Evolutionary conservation across 306 rosid genomes (phyloP).

Genomic region (Casuarina equisetifolia): DNA sequence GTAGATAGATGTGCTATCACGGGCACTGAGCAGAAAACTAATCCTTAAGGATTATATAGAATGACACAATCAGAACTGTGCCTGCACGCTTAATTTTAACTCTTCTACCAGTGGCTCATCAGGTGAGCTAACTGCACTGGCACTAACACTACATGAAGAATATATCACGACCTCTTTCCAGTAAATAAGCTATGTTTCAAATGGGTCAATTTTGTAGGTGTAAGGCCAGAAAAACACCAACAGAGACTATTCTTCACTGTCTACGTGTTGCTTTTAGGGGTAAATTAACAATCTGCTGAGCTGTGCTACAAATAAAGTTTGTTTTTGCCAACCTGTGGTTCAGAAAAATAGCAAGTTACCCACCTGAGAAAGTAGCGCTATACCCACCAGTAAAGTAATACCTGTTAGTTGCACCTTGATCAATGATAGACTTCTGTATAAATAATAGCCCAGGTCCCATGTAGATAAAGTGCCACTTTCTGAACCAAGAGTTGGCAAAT

Average conservation of each 20-base stretch:
- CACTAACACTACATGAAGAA: neutral
- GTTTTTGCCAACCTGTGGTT: neutral
- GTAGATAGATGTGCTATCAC: conserved; percentile 18
- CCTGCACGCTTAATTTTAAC: neutral
- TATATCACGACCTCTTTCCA: conserved; percentile 3
- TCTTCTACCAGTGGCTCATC: neutral
- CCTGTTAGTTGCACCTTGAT: neutral
- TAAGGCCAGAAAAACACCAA: conserved; percentile 21
- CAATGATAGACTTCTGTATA: too few relatives aligned
- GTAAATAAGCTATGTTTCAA: neutral
- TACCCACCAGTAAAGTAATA: neutral
- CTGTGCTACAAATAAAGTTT: neutral
- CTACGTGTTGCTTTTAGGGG: neutral
- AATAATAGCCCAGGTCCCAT: too few relatives aligned
- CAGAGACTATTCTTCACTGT: conserved; percentile 19
- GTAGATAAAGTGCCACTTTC: too few relatives aligned
- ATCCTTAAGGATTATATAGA: neutral
- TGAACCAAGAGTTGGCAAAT: too few relatives aligned
- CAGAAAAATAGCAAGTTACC: neutral
- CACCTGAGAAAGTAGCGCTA: neutral
- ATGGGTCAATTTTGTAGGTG: conserved; percentile 11
- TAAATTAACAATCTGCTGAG: too few relatives aligned
- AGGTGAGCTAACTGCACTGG: neutral
- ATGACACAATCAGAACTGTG: neutral
- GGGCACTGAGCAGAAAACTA: conserved; percentile 18